Conservation (phyloP, 345 rosid genomes). For the Pugionium dolabratum region DNA sequence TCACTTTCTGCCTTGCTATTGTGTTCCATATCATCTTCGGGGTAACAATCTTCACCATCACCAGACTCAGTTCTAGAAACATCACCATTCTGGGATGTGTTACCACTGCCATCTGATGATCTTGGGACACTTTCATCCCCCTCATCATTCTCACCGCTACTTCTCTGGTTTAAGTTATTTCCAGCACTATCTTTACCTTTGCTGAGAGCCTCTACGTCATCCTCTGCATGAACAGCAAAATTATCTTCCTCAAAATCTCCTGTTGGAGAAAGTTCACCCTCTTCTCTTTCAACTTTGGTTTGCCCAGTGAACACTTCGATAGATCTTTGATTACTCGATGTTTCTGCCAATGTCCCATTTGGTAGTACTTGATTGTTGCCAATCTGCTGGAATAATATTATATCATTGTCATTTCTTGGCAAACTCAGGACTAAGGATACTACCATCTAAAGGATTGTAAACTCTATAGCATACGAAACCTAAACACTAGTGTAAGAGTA, state of each 20-base stretch:
- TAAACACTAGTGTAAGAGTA: neutral
- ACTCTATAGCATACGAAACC: neutral
- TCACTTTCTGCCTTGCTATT: conserved; percentile 86
- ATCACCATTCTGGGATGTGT: conserved; percentile 87
- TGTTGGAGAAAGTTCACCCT: conserved; percentile 96
- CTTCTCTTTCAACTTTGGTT: conserved; percentile 87
- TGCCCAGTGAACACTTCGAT: conserved; percentile 52
- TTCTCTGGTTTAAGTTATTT: conserved; percentile 52
- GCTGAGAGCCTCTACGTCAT: conserved; percentile 53
- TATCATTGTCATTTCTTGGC: conserved; percentile 15
- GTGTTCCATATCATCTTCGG: conserved; percentile 68
- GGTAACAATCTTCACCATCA: conserved; percentile 79
- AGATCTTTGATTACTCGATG: conserved; percentile 51
- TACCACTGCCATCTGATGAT: conserved; percentile 85
- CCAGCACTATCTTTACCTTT: conserved; percentile 58
- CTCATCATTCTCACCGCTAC: conserved; percentile 71
- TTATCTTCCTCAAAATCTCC: conserved; percentile 92
- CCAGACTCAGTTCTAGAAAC: conserved; percentile 87
- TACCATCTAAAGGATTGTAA: neutral
- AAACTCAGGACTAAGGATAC: neutral
- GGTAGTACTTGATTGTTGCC: conserved; percentile 45
- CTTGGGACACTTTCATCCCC: conserved; percentile 85
- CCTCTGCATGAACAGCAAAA: conserved; percentile 71
- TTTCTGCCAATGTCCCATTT: conserved; percentile 58
- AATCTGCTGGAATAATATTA: conserved; percentile 45